Base-by-base conservation (phyloP, 768 basidiomycete species). In the Pisolithus albus region DNA sequence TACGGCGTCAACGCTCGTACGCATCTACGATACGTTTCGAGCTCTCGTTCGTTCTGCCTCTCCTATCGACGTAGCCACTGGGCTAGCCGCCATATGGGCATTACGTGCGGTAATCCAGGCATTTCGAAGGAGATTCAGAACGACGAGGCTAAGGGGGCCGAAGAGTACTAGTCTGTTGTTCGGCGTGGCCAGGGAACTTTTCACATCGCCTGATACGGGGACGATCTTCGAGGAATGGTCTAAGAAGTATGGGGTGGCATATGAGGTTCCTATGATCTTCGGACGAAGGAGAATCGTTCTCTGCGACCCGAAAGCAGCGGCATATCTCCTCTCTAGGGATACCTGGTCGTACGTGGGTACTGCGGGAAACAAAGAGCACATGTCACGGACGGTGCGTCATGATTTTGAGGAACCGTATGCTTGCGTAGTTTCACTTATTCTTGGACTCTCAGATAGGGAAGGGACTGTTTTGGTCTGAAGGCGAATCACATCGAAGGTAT, bases 261-360 rank as follows among this genome's bases (percentile, higher is more conserved):
- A 61, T 56, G 45, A 59, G 13, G 56, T 78, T 11, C 73, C 76
- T 1, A 60, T 60, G 7, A 57, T 62, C 2, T 54, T 76, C 10
- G 74, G 74, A 1, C 58, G 66, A 2, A 61, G 53, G 5, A 55
- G 60, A 5, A 54, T 78, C 21, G 56, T 75, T 1, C 57, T 77
- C 7, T 64, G 67, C 46, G 76, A 78, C 51, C 72, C 73, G 3
- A 77, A 72, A 59, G 77, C 80, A 0, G 64, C 75, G 24, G 65
- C 71, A 1, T 76, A 81, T 56, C 75, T 79, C 49, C 77, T 72
- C 56, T 63, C 76, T 0, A 71, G 62, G 50, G 80, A 80, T 49
- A 78, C 77, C 0, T 75, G 65, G 42, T 66, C 62, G 0, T 82
- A 82, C 56, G 63, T 72, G 0, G 70, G 72, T 42, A 68, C 70